Base-by-base conservation (phyloP, 352 stramenopile species). In the Pythium folliculosum region DNA sequence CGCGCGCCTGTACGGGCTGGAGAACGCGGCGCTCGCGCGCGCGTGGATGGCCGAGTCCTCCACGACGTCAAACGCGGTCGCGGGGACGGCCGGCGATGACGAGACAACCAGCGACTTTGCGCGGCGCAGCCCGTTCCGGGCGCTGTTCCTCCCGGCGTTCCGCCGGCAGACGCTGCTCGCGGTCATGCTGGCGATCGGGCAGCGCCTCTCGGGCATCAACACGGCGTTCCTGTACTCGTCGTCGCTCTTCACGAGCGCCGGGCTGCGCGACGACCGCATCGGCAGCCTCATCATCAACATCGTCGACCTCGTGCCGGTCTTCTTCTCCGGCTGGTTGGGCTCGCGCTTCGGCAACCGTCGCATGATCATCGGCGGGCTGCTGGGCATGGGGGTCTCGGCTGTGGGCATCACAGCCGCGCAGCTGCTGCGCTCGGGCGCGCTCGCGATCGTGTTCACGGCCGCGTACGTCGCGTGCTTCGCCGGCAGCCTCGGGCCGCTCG, bases 161-260 rank as follows among this genome's bases (percentile, higher is more conserved):
- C 61, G 65, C 5, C 32, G 65, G 8, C 81, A 89, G 63, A 57
- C 87, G 8, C 48, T 90, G 13, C 65, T 82, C n/a, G 80, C 80
- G 0, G 78, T 89, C 48, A 73, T 75, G 6, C 61, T 90, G 14
- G 64, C 71, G 16, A 59, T 68, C 30, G 66, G 71, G 0, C 77
- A 84, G 54, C 82, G 88, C 51, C 71, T 91, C 57, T 84, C 77
- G 7, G 83, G 81, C 23, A 77, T 92, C 73, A 92, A 89, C 54
- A 78, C 78, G 22, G 77, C 88, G 12, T 90, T 90, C 62, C 82
- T 88, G 58, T 92, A 92, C 62, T 90, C 83, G 25, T 86, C 76
- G 13, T 72, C 67, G 5, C 69, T 90, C 6, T 92, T 90, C 58
- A 81, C 76, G 35, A 57, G 80, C 30, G 81, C 81, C 14, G 83